phyloP scores from a whole-genome alignment of 129 eudicot species.

The Escallonia herrerae region DNA sequence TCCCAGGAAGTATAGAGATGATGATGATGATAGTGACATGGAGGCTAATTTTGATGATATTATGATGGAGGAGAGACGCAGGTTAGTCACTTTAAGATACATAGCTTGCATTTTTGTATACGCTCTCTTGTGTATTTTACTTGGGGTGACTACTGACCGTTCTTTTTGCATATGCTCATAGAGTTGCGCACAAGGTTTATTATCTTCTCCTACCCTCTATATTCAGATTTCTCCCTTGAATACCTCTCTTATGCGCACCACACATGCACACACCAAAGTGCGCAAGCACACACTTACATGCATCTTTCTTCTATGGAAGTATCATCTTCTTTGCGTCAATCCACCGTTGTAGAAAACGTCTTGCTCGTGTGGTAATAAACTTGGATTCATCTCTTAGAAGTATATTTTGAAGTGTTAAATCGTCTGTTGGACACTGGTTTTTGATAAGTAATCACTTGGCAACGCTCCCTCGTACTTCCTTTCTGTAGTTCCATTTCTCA shows the following conservation, averaged over 20 bases:
- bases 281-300: too few relatives aligned
- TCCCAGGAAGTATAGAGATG: constrained; percentile 45
- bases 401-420: too few relatives aligned
- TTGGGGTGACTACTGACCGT: background rate
- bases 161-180: background rate
- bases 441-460: background rate
- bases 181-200: background rate
- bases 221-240: too few relatives aligned
- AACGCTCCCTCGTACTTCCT: background rate
- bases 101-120: background rate
- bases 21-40: constrained; percentile 73
- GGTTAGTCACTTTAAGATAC: constrained; percentile 33
- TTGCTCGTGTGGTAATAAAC: too few relatives aligned
- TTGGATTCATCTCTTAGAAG: too few relatives aligned
- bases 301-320: too few relatives aligned
- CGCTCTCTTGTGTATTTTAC: too few relatives aligned
- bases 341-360: too few relatives aligned
- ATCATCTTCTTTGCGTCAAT: too few relatives aligned
- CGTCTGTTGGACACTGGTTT: background rate
- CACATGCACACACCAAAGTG: too few relatives aligned
- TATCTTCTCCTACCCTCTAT: too few relatives aligned
- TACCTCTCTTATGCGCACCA: too few relatives aligned
- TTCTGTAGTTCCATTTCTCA: background rate
- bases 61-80: constrained; percentile 59
- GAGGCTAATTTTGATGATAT: constrained; percentile 69